A percentile compares a stretch with the other conserved stretches of the same genome.
Evolutionary conservation across 139 green algal genomes (phyloP).

Genomic region (Closterium sp.): DNA sequence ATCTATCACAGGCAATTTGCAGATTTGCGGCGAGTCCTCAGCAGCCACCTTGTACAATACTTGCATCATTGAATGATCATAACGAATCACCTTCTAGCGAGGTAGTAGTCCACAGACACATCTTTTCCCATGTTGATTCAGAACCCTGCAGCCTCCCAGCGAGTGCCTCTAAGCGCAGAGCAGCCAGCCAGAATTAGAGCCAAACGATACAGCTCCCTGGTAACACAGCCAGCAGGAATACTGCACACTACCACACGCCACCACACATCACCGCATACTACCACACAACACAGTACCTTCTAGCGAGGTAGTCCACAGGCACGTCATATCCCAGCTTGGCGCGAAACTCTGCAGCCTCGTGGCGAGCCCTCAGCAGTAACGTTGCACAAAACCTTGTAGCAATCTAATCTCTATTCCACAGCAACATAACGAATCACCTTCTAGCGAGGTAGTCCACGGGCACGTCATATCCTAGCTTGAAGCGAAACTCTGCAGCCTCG

Average conservation of each 20-base stretch:
- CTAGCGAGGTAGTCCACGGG: constrained; percentile 89
- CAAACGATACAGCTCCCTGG: too few species aligned
- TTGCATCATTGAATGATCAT: too few species aligned
- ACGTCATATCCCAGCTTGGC: constrained; percentile 71
- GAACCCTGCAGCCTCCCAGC: constrained; percentile 84
- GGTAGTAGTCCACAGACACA: too few species aligned
- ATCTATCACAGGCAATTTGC: too few species aligned
- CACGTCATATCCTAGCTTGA: constrained; percentile 95
- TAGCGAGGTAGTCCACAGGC: background rate
- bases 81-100: too few species aligned
- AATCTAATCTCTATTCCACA: too few species aligned
- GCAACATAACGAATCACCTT: constrained; percentile 23
- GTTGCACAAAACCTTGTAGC: too few species aligned
- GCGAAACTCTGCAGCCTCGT: constrained; percentile 20
- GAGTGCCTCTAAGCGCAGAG: constrained; percentile 61
- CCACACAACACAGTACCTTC: background rate
- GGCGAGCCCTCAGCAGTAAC: too few species aligned
- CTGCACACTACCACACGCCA: constrained; percentile 11
- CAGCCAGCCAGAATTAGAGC: too few species aligned
- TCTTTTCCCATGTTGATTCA: constrained; percentile 75
- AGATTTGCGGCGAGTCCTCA: too few species aligned
- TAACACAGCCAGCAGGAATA: too few species aligned
- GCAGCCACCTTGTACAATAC: too few species aligned
- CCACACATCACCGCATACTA: background rate
- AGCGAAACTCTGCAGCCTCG: constrained; percentile 78